phyloP scores from a whole-genome alignment of 257 asterid genomes.

The Agastache rugosa region DNA sequence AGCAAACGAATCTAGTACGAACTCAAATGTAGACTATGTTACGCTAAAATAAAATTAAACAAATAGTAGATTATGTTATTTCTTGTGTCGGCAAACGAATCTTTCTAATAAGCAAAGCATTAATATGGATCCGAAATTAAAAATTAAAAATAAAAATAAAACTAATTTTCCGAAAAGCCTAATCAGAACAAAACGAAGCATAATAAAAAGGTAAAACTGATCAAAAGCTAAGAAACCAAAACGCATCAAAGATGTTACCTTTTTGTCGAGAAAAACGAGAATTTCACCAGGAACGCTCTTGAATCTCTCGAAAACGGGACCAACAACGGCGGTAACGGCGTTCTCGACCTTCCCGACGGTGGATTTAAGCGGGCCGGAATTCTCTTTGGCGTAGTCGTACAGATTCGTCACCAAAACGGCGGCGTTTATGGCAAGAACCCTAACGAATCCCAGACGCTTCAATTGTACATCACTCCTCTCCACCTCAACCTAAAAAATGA shows the following conservation, averaged over 20 bases:
- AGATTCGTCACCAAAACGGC: constrained; percentile 54
- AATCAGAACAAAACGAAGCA: too few relatives aligned
- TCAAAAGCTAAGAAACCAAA: too few relatives aligned
- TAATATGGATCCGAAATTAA: background rate
- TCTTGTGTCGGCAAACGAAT: background rate
- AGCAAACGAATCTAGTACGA: too few relatives aligned
- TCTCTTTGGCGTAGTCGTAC: constrained; percentile 68
- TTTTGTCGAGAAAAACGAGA: constrained; percentile 64
- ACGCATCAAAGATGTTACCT: constrained; percentile 43
- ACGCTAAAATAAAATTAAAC: too few relatives aligned
- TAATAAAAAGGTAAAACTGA: background rate
- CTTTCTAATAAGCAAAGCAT: background rate
- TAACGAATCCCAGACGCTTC: constrained; percentile 70
- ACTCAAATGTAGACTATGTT: background rate
- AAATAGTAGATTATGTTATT: too few relatives aligned
- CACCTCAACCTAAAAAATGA: constrained; percentile 50
- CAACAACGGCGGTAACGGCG: constrained; percentile 56
- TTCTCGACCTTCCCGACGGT: constrained; percentile 60
- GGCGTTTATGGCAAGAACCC: constrained; percentile 56
- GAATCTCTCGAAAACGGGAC: constrained; percentile 63
- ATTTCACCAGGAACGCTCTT: constrained; percentile 60
- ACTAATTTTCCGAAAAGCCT: too few relatives aligned
- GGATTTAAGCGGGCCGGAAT: constrained; percentile 72
- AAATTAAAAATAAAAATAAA: background rate
- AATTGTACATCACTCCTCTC: constrained; percentile 45